Base-by-base conservation (phyloP, 805 yeast species). In the Spathaspora boniae region DNA sequence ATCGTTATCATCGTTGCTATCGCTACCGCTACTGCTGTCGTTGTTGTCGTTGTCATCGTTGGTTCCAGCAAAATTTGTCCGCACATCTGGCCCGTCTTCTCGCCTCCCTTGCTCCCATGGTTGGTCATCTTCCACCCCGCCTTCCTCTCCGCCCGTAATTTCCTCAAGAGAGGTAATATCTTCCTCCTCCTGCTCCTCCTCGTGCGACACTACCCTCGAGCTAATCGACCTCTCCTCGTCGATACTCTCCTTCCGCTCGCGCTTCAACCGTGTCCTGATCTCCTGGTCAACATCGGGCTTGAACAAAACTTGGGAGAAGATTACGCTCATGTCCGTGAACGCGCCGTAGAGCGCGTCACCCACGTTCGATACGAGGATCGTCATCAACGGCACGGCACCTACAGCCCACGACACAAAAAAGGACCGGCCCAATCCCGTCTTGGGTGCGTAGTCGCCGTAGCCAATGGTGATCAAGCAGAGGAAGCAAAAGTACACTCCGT, bases 301-400 rank as follows among this genome's bases (percentile, higher is more conserved):
- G 22, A 34, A 35, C 16, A 32, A 27, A 31, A 40, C 41, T 34
- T 16, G 33, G 4, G 36, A 19, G 28, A 38, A 32, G 19, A 24
- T 32, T 19, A 17, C 18, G 24, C 33, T 40, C 14, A 43, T 20
- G 26, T 36, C 30, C 21, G 45, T 45, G 8, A 57, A 58, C 28
- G 51, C 33, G 20, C 54, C 53, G 51, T 72, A 63, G 6, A 78
- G 46, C 12, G 74, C 63, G 51, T 85, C 94, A 43, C 91, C 86
- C 31, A 82, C 62, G 34, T 76, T 78, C 1, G 89, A 80, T 26
- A 86, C 76, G 37, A 86, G 66, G 12, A 82, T 80, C 2, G 95
- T 84, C 94, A 87, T 86, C 34, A 86, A 65, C 1, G 96, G 96
- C 16, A 88, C 81, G 0, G 96, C 95, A 5, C 78, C 64, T 15